Evolutionary conservation across 108 stramenopile genomes (phyloP).

Genomic region (Nitzschia inconspicua): DNA sequence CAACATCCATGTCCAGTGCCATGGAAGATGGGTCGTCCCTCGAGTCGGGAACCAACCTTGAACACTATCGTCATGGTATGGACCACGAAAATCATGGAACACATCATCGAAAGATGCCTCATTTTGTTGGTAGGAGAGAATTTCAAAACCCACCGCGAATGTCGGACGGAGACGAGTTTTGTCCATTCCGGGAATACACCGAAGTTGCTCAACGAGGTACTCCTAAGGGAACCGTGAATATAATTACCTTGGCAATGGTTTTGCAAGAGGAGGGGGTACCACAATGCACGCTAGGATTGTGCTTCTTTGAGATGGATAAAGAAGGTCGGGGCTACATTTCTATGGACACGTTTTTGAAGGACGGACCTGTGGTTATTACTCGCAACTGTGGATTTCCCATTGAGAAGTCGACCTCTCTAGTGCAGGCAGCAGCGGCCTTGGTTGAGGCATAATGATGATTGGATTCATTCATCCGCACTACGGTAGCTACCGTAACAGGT

Average conservation of each 20-base stretch:
- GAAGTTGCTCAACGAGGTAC: not conserved
- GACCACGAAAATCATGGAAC: too few species aligned
- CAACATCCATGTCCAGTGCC: not conserved
- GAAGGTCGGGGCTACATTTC: not conserved
- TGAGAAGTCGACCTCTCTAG: not conserved
- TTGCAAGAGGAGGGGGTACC: not conserved
- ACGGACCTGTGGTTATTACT: not conserved
- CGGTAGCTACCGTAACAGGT: too few species aligned
- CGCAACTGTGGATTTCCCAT: not conserved
- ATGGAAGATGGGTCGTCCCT: not conserved
- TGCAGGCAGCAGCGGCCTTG: too few species aligned
- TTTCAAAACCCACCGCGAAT: too few species aligned
- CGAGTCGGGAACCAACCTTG: not conserved
- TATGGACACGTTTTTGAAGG: not conserved
- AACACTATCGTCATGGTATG: too few species aligned
- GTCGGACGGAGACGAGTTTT: not conserved
- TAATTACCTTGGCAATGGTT: not conserved
- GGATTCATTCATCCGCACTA: too few species aligned
- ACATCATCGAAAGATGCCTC: too few species aligned
- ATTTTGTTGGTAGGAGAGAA: too few species aligned
- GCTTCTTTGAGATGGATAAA: not conserved
- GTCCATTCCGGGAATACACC: not conserved
- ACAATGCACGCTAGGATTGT: not conserved
- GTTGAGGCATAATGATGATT: too few species aligned
- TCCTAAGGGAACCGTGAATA: not conserved